Conservation (phyloP, 1,284 basidiomycete genomes). For the Trametes polyzona region DNA sequence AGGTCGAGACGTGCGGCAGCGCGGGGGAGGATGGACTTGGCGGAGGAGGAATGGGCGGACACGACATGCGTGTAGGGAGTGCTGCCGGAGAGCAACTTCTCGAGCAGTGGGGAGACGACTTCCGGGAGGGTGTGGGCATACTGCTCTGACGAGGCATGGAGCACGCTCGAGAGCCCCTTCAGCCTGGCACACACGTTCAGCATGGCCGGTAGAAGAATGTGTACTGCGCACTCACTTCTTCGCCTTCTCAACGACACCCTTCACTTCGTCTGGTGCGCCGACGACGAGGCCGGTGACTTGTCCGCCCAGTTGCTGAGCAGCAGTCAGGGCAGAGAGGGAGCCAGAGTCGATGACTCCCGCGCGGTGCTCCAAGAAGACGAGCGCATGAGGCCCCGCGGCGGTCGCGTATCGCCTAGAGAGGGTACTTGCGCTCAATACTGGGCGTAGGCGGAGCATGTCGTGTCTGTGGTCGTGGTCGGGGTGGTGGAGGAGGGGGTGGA, state of each 20-base stretch:
- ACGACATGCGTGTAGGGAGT: slow-evolving; percentile 87
- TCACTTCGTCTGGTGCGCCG: slow-evolving; percentile 75
- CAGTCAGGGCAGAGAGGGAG: slow-evolving; percentile 89
- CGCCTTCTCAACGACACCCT: slow-evolving; percentile 71
- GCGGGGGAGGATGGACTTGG: slow-evolving; percentile 82
- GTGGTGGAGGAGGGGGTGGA: not conserved
- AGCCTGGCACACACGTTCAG: slow-evolving; percentile 37
- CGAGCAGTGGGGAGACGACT: slow-evolving; percentile 46
- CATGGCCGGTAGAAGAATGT: not conserved
- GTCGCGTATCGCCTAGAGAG: slow-evolving; percentile 59
- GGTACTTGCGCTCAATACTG: slow-evolving; percentile 29
- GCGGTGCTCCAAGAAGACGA: slow-evolving; percentile 90
- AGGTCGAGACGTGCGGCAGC: slow-evolving; percentile 88
- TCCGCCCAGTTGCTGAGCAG: slow-evolving; percentile 85
- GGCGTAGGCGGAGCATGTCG: slow-evolving; percentile 42
- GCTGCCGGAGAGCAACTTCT: slow-evolving; percentile 42
- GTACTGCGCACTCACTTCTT: slow-evolving; percentile 65
- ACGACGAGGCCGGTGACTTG: slow-evolving; percentile 89
- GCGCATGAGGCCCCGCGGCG: slow-evolving; percentile 62
- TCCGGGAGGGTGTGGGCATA: slow-evolving; percentile 55
- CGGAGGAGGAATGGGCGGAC: slow-evolving; percentile 76
- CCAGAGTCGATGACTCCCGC: slow-evolving; percentile 82
- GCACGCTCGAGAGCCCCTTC: slow-evolving; percentile 47
- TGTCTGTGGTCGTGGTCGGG: not conserved
- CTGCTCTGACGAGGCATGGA: slow-evolving; percentile 46